Evolutionary conservation across 257 asterid genomes (phyloP), one percentile per base, ranked within the genome.

Genomic region (Petunia axillaris): DNA sequence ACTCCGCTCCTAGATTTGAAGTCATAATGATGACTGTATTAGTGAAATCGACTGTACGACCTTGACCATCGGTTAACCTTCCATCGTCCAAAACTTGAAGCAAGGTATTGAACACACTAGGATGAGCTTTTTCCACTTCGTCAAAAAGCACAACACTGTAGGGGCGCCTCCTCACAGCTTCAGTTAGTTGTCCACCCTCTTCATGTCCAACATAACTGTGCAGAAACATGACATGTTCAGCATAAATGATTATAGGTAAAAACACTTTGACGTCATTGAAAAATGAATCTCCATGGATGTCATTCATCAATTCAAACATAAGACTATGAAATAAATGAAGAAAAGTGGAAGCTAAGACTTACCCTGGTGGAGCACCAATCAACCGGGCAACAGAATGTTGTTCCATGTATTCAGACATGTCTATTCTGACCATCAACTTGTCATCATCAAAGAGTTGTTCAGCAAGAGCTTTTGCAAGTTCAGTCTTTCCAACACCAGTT

Each of bases 351-450:
- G 38, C 64, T 58, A 58, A 3, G 2, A 84, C 95, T 81, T 84
- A 94, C 92, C 99, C 98, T 48, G 97, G 99, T 5, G 99, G 98
- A 83, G 99, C 95, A 11, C 99, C 99, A 60, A 95, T 95, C 60
- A 93, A 57, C 0, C 98, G 88, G 15, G 97, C 92, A 78, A 95
- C 97, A 0, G 99, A 93, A 81, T 93, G 97, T n/a, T 93, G 97
- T 82, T 95, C 98, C 99, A 95, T 95, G 87, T 95, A 93, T 80
- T 95, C 98, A 0, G 97, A 92, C 99, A 95, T 95, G 75, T 95
- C 97, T 0, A 95, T 93, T 74, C 98, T 84, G 2, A 93, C 87
- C 89, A 93, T 88, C 64, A 95, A 82, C 7, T 85, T 93, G 59
- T 93, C 98, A 62, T 95, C 96, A 8, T 93, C 98, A 54, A 93